These are phyloP conservation scores for Euphorbia corollata DNA, from an alignment of 441 rosid genomes.

Conservation along the genomic window DNA sequence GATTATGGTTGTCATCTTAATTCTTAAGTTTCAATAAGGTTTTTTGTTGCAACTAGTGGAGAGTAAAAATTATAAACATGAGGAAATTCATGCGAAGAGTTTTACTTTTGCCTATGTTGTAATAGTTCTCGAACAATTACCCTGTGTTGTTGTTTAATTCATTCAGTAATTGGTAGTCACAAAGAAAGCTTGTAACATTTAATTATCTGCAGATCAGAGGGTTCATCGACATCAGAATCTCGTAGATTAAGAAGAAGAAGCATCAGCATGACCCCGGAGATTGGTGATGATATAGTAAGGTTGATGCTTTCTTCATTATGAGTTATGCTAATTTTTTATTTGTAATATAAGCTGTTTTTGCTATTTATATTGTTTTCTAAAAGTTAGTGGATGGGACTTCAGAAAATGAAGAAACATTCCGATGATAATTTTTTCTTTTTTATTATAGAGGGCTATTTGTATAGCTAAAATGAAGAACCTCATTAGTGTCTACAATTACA, in stretches of 20 bases:
- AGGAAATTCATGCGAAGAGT: constrained; percentile 7
- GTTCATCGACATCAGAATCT: constrained; percentile 67
- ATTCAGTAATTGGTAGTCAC: background rate
- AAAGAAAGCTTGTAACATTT: constrained; percentile 20
- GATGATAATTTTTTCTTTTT: background rate
- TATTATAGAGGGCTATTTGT: background rate
- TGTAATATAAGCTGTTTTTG: background rate
- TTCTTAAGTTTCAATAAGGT: background rate
- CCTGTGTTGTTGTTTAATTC: background rate
- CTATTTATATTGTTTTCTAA: background rate
- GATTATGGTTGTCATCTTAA: background rate
- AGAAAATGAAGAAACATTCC: background rate
- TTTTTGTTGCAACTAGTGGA: background rate
- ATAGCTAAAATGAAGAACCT: too few species aligned
- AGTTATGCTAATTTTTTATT: background rate
- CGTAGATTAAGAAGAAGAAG: constrained; percentile 95
- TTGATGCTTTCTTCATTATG: constrained; percentile 35
- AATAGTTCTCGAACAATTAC: background rate
- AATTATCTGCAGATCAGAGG: constrained; percentile 66
- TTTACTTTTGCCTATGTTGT: background rate
- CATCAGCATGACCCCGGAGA: constrained; percentile 97
- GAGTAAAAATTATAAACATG: background rate
- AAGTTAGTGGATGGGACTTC: background rate
- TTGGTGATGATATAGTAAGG: constrained; percentile 99
- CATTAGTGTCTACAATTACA: background rate